Conservation (phyloP, 176 grass and related monocot genomes). For the Bromus sterilis region DNA sequence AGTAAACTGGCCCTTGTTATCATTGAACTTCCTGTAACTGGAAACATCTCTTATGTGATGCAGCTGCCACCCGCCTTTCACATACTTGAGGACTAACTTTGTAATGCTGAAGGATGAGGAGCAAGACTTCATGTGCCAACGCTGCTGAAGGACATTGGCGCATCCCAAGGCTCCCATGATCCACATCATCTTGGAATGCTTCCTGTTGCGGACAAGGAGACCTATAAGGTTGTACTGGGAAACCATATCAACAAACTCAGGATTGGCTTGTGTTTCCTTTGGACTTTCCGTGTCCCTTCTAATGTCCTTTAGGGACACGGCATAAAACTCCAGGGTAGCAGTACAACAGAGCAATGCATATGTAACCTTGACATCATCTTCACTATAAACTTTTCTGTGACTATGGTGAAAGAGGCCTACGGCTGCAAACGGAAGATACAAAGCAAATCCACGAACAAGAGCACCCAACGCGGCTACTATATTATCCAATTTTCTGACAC, state of each 20-base stretch:
- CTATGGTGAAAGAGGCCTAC: background rate
- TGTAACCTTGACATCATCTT: background rate
- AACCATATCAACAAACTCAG: too few species aligned
- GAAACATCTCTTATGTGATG: background rate
- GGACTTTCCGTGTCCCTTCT: background rate
- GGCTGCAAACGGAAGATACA: fast-evolving
- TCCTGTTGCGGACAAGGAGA: fast-evolving
- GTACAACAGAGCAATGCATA: background rate
- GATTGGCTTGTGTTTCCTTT: too few species aligned
- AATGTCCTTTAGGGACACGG: fast-evolving
- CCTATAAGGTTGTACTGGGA: background rate
- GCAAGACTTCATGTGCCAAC: background rate
- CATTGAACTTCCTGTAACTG: background rate
- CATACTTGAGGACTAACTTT: background rate
- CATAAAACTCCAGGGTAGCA: background rate
- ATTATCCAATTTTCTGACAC: too few species aligned
- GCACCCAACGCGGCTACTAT: too few species aligned
- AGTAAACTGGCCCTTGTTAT: background rate
- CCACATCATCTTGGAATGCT: background rate
- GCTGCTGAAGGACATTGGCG: background rate
- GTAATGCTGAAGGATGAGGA: background rate
- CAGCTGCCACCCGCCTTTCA: background rate
- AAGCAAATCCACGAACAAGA: fast-evolving
- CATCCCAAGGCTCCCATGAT: fast-evolving
- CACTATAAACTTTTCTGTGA: background rate